Conservation (phyloP, 2,329 filamentous ascomycete species). For the Aspergillus jensenii region DNA sequence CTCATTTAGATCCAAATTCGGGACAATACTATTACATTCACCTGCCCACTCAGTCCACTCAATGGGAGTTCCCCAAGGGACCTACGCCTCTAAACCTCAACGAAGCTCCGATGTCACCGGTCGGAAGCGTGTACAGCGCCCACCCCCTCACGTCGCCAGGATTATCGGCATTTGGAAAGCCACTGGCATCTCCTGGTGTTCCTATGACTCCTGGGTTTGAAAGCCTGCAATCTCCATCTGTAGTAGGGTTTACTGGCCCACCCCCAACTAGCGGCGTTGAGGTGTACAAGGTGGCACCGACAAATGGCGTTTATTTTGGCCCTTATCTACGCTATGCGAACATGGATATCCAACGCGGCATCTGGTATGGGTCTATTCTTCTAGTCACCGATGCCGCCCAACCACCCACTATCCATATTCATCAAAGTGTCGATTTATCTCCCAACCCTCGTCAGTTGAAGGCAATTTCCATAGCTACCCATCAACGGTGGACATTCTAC, state of each 20-base stretch:
- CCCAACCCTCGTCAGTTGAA: conserved; percentile 88
- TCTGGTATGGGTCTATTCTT: conserved; percentile 92
- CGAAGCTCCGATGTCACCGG: conserved; percentile 77
- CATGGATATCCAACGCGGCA: conserved; percentile 88
- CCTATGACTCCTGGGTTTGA: conserved; percentile 82
- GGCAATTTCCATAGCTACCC: conserved; percentile 77
- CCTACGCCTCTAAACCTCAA: conserved; percentile 87
- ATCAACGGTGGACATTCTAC: conserved; percentile 94
- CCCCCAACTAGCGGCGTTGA: conserved; percentile 86
- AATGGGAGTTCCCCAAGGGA: conserved; percentile 98
- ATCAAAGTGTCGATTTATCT: conserved; percentile 84
- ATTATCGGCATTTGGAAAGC: conserved; percentile 53
- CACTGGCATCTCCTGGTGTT: conserved; percentile 75
- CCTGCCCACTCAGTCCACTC: conserved; percentile 87
- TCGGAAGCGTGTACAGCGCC: conserved; percentile 68
- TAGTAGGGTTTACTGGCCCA: conserved; percentile 84
- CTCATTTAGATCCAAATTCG: conserved; percentile 90
- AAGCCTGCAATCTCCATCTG: conserved; percentile 75
- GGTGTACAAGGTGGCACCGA: conserved; percentile 88
- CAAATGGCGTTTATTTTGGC: conserved; percentile 96
- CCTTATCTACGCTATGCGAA: conserved; percentile 95
- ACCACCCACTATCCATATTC: conserved; percentile 93
- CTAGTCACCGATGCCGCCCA: conserved; percentile 88
- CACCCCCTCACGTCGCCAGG: conserved; percentile 71
- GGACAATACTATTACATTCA: conserved; percentile 99